These are phyloP conservation scores for Handroanthus guayacan DNA, from an alignment of 257 asterid species.

Conservation along the genomic window DNA sequence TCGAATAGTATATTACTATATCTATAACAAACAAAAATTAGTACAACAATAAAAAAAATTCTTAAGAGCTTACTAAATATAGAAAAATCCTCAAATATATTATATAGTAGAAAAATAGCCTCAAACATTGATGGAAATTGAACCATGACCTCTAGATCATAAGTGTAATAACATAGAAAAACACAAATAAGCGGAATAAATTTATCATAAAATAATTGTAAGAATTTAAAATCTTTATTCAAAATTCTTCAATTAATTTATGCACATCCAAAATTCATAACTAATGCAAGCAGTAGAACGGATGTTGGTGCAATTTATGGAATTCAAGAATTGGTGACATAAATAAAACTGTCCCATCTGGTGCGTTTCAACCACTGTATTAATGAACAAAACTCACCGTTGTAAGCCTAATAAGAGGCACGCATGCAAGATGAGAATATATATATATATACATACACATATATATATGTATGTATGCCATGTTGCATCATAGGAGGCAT, in stretches of 20 bases:
- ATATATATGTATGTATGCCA: no score
- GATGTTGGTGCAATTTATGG: background rate
- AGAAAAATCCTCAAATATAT: no score
- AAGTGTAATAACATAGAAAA: background rate
- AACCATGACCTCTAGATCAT: no score
- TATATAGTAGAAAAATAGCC: no score
- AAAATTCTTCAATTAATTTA: background rate
- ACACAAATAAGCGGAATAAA: background rate
- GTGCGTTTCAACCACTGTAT: slow-evolving; percentile 30
- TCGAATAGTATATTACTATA: no score
- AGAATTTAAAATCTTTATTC: background rate
- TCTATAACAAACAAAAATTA: no score
- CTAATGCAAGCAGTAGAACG: background rate
- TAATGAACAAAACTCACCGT: slow-evolving; percentile 28
- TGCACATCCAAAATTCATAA: background rate
- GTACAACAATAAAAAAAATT: no score
- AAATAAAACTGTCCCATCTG: background rate
- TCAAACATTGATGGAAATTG: no score
- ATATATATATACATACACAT: no score
- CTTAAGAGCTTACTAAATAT: no score
- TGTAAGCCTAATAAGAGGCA: slow-evolving; percentile 18
- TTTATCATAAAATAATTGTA: background rate
- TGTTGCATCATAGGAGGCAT: no score
- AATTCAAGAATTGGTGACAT: background rate
- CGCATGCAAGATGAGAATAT: background rate